These are phyloP conservation scores for Hypoxylon subgilvum DNA, from an alignment of 495 filamentous ascomycete genomes.

Conservation along the genomic window DNA sequence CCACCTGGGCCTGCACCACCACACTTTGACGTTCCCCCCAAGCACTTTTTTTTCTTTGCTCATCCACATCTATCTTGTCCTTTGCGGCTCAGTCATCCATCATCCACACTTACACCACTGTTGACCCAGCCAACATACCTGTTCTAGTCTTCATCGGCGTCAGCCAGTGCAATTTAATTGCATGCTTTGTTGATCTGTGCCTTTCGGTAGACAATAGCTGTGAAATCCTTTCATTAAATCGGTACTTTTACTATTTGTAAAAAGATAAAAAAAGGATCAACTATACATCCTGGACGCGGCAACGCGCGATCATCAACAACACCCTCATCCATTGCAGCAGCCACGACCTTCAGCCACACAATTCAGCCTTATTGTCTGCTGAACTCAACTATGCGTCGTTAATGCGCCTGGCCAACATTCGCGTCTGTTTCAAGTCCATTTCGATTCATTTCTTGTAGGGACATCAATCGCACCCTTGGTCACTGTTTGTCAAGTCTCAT, in stretches of 20 bases:
- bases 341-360: constrained; percentile 61
- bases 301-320: constrained; percentile 39
- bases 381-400: constrained; percentile 50
- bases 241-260: constrained; percentile 10
- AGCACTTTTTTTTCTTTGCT: constrained; percentile 43
- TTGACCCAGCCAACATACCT: constrained; percentile 8
- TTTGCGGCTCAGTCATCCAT: constrained; percentile 48
- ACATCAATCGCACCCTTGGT: constrained; percentile 27
- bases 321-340: constrained; percentile 40
- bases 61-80: constrained; percentile 43
- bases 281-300: constrained; percentile 30
- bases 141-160: constrained; percentile 16
- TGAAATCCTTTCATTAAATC: not conserved
- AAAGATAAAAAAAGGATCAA: constrained; percentile 17
- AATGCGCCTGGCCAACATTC: constrained; percentile 43
- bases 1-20: constrained; percentile 44
- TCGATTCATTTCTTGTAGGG: constrained; percentile 29
- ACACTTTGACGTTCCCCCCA: constrained; percentile 41
- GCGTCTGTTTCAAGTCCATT: constrained; percentile 27
- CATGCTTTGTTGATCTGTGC: not conserved
- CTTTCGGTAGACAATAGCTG: not conserved
- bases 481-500: constrained; percentile 40
- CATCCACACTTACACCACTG: constrained; percentile 40
- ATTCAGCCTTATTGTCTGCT: constrained; percentile 44
- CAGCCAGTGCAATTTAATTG: constrained; percentile 22